These are phyloP conservation scores for Theobroma grandiflorum DNA, from an alignment of 441 rosid species.

Conservation along the genomic window DNA sequence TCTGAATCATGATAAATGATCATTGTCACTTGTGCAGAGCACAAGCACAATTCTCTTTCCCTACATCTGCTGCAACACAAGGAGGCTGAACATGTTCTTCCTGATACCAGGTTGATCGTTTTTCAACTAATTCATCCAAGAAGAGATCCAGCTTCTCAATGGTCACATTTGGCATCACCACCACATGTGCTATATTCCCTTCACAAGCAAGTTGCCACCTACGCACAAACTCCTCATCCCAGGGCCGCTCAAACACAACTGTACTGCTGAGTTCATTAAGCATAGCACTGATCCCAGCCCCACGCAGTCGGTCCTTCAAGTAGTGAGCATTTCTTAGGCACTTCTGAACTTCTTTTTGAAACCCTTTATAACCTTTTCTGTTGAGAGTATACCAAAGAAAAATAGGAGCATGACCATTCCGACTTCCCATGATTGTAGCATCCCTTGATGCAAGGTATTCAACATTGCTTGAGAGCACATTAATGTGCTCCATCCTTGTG, in stretches of 20 bases:
- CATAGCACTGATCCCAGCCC: conserved; percentile 87
- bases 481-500: conserved; percentile 82
- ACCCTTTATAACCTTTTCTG: conserved; percentile 87
- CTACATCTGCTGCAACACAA: conserved; percentile 71
- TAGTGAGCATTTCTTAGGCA: conserved; percentile 92
- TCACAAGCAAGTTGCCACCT: conserved; percentile 96
- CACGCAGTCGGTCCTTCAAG: conserved; percentile 67
- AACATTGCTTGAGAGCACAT: conserved; percentile 78
- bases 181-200: conserved; percentile 87
- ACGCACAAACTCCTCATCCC: conserved; percentile 84
- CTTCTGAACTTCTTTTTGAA: conserved; percentile 93
- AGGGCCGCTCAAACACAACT: conserved; percentile 89
- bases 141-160: conserved; percentile 78
- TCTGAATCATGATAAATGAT: not conserved
- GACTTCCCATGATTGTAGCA: conserved; percentile 97
- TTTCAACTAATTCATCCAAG: conserved; percentile 60
- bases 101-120: conserved; percentile 67
- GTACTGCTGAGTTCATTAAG: conserved; percentile 94
- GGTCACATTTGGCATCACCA: conserved; percentile 90
- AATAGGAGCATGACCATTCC: conserved; percentile 94
- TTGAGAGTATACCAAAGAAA: conserved; percentile 95
- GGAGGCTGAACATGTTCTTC: conserved; percentile 56
- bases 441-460: conserved; percentile 96
- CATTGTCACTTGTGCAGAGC: conserved; percentile 57
- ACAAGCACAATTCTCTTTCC: conserved; percentile 71